Evolutionary conservation across 345 rosid genomes (phyloP).

Genomic region (Angophora floribunda): DNA sequence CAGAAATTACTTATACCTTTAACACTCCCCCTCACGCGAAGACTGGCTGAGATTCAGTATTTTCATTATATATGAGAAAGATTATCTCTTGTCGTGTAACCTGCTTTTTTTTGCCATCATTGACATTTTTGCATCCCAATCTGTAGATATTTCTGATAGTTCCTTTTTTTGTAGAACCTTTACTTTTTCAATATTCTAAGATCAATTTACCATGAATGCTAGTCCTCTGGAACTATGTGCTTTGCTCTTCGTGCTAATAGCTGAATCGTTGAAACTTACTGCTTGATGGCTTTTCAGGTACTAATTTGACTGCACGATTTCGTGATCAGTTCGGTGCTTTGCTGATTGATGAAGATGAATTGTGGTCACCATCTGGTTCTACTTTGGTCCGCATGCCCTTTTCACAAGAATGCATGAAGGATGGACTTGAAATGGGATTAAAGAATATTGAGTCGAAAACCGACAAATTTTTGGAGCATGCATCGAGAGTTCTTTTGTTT

Average conservation of each 20-base stretch:
- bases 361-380: conserved; percentile 63
- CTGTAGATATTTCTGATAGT: not conserved
- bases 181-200: not conserved
- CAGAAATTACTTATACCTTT: not conserved
- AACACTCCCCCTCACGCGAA: not conserved
- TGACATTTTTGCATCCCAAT: not conserved
- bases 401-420: conserved; percentile 59
- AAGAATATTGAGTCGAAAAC: conserved; percentile 48
- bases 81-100: not conserved
- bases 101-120: not conserved
- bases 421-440: conserved; percentile 70
- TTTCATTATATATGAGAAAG: not conserved
- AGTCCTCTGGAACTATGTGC: not conserved
- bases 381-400: conserved; percentile 92
- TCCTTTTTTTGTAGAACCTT: not conserved
- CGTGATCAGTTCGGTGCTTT: conserved; percentile 78
- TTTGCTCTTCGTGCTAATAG: not conserved
- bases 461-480: conserved; percentile 65
- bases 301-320: conserved; percentile 71
- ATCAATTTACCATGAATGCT: not conserved
- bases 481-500: conserved; percentile 67
- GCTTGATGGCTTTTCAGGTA: conserved; percentile 42
- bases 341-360: conserved; percentile 61
- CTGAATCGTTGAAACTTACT: not conserved
- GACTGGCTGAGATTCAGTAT: not conserved